Evolutionary conservation across 2,329 filamentous ascomycete genomes (phyloP).

Genomic region (Exserohilum rostratum): DNA sequence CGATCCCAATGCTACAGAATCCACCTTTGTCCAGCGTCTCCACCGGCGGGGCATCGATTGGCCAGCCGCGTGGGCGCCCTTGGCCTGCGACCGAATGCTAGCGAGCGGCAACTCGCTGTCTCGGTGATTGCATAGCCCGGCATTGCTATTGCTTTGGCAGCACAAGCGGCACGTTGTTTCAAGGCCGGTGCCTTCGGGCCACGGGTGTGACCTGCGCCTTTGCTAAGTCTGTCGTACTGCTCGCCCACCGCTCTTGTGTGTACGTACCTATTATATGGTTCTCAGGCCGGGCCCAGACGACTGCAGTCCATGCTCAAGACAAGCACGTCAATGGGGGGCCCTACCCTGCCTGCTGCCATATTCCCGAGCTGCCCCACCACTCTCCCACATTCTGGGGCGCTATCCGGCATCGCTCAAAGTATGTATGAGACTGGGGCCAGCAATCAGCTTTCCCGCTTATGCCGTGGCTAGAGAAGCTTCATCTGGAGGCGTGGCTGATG

Average conservation of each 20-base stretch:
- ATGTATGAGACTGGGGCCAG: conserved; percentile 11
- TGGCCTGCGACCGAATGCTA: not conserved
- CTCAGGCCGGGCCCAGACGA: not conserved
- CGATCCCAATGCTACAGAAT: no score
- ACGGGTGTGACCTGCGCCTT: not conserved
- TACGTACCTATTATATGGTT: not conserved
- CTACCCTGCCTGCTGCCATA: conserved; percentile 10
- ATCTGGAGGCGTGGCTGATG: conserved; percentile 15
- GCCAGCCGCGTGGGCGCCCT: not conserved
- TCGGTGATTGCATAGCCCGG: not conserved
- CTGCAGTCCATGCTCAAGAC: conserved; percentile 4
- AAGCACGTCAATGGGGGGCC: conserved; percentile 8
- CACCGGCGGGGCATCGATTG: not conserved
- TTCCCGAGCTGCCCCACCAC: conserved; percentile 18
- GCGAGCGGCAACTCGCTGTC: not conserved
- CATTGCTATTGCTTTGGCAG: not conserved
- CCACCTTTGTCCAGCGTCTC: not conserved
- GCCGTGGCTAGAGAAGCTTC: conserved; percentile 19
- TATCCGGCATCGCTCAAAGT: conserved; percentile 14
- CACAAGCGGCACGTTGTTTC: conserved; percentile 5
- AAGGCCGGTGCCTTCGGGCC: not conserved
- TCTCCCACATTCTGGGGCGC: conserved; percentile 13
- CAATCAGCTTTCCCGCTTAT: conserved; percentile 11
- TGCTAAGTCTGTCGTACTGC: conserved; percentile 11
- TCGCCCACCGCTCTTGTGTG: conserved; percentile 1